A percentile compares a stretch with the other conserved stretches of the same genome.
Evolutionary conservation across 1,139 yeast species (phyloP).

Genomic region (Candida dubliniensis): DNA sequence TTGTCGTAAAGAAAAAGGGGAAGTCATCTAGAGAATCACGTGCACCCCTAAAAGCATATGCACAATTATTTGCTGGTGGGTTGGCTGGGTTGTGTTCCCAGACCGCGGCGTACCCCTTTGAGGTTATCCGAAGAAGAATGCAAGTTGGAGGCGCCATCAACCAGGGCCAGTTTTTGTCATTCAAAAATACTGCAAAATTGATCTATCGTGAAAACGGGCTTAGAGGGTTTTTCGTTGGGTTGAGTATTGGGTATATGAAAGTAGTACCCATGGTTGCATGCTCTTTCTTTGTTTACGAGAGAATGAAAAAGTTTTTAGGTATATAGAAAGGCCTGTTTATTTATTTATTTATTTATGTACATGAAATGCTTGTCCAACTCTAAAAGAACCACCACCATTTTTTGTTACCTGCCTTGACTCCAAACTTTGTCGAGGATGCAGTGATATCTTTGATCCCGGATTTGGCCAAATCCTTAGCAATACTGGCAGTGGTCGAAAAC

Average conservation of each 20-base stretch:
- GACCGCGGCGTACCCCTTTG: constrained; percentile 96
- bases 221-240: constrained; percentile 87
- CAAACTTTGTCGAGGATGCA: constrained; percentile 49
- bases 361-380: constrained; percentile 5
- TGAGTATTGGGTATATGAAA: constrained; percentile 91
- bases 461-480: constrained; percentile 21
- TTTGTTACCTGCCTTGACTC: constrained; percentile 48
- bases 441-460: constrained; percentile 29
- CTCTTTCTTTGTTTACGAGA: constrained; percentile 89
- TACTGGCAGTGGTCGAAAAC: constrained; percentile 32
- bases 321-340: constrained; percentile 31
- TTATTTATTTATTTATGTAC: constrained; percentile 7
- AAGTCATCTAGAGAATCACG: constrained; percentile 50
- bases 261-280: constrained; percentile 98
- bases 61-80: constrained; percentile 93
- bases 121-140: constrained; percentile 90
- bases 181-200: constrained; percentile 52
- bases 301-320: constrained; percentile 69
- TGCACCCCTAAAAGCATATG: constrained; percentile 80
- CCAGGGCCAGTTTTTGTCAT: constrained; percentile 58
- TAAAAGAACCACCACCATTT: constrained; percentile 66
- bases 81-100: constrained; percentile 92
- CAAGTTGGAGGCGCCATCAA: constrained; percentile 87
- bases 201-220: constrained; percentile 74
- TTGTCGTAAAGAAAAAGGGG: constrained; percentile 12